Evolutionary conservation across 495 filamentous ascomycete species (phyloP), one percentile per base, ranked within the genome.

Genomic region (Staphylotrichum longicolle): DNA sequence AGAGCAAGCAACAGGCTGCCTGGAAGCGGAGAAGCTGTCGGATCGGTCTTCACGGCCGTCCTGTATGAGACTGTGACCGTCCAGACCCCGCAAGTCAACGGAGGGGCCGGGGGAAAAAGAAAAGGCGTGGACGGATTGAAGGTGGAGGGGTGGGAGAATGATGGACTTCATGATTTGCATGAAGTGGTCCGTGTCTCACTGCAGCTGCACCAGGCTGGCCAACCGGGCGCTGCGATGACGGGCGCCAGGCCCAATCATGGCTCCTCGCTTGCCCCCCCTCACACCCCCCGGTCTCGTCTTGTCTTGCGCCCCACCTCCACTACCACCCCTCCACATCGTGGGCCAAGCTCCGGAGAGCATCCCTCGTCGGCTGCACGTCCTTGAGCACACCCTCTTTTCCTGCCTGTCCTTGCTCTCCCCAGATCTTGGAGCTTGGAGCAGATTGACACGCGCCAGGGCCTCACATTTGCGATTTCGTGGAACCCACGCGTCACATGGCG

Each of bases 101-200:
- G 45, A 49, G 14, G n/a, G 37, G 46, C 12, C 15, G 35, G 27
- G 7, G 35, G 35, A 3, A 27, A 35, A 45, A n/a, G 41, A 45
- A 52, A 37, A n/a, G 60, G 60, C 8, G 60, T 62, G 52, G 33
- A 27, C 33, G 9, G 15, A 54, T 30, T 33, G 33, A 35, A 46
- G 56, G 9, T 15, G 3, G 12, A 2, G 54, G 35, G 42, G 61
- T 44, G 49, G 5, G 46, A 11, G 35, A 48, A 48, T 27, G 3
- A 35, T 5, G 15, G 37, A 39, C 32, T 47, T 27, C 55, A 57
- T 69, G 67, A 69, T 69, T 62, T 64, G 67, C 67, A 67, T 60
- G 48, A 50, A 59, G 58, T 51, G 57, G 45, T n/a, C 51, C 52
- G 69, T 73, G 72, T 66, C 66, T 70, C 65, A 68, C 66, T 63